Base-by-base conservation (phyloP, 164 flowering plant genomes). In the Liquidambar formosana region DNA sequence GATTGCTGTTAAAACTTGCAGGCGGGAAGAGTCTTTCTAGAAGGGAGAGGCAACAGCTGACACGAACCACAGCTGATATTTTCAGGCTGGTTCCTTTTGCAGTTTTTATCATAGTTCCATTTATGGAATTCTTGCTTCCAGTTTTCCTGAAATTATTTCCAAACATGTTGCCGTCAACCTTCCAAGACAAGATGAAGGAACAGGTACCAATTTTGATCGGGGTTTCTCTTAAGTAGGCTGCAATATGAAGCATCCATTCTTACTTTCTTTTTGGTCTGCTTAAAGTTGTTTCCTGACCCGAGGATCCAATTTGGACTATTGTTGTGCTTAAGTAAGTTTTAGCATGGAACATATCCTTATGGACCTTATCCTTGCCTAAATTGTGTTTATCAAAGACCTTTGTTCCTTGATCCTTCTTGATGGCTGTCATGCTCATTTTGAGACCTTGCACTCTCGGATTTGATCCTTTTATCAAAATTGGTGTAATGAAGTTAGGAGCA, bases 141-240 rank as follows among this genome's bases (percentile, higher is more conserved):
- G 96, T 95, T 65, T 86, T 89, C 82, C 80, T 95, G 79, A 93
- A 89, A 67, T 72, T 95, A 70, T 95, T 95, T 65, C 99, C 99
- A 52, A 95, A 91, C 83, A 93, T 95, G 97, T 73, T 95, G 79
- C 97, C 99, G 26, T 95, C 99, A 56, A 92, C 97, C 27, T 95
- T 93, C 77, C 94, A 95, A 79, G 96, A 94, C 86, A 92, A 89
- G 82, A 90, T 92, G 97, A 90, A 92, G 75, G 95, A 94, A 73
- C 87, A 94, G 97, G 98, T 90, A 83, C 25, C 16, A 19, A 19
- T 68, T 61, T 15, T 44, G 27, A 27, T 54, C n/a, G n/a, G n/a
- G 9, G 16, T 25, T 53, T 15, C 19, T 9, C 49, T 46, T 46
- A 12, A 46, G 16, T 46, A 46, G 10, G 14, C 49, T 46, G 15